A percentile compares a stretch with the other conserved stretches of the same genome.
Conservation (phyloP, 2,329 filamentous ascomycete species). For the Chlorencoelia australis region DNA sequence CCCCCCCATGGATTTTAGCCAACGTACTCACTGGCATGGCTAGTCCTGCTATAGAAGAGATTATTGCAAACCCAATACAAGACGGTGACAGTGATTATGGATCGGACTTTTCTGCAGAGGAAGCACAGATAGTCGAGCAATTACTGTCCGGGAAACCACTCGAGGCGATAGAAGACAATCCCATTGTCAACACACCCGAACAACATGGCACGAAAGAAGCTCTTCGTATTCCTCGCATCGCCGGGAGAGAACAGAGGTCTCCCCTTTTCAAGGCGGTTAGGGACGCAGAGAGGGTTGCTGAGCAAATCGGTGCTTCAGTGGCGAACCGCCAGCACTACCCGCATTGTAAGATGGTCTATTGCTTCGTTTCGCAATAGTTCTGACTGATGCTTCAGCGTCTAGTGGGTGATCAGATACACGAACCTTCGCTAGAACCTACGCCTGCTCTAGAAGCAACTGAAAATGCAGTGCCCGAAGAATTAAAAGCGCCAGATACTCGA, state of each 20-base stretch:
- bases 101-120: conserved; percentile 48
- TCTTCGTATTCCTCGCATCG: conserved; percentile 31
- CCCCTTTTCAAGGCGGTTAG: conserved; percentile 23
- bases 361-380: conserved; percentile 26
- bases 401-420: conserved; percentile 38
- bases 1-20: conserved; percentile 9
- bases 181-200: conserved; percentile 24
- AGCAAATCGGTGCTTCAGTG: conserved; percentile 21
- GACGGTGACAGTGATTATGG: conserved; percentile 47
- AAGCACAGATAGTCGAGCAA: conserved; percentile 42
- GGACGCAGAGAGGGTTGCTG: conserved; percentile 19
- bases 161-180: conserved; percentile 21
- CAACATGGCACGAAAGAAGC: conserved; percentile 24
- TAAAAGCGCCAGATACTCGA: conserved; percentile 32
- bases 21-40: conserved; percentile 15
- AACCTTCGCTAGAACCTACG: background rate
- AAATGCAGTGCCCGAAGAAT: conserved; percentile 1
- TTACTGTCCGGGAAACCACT: conserved; percentile 40
- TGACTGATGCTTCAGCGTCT: conserved; percentile 55
- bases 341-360: conserved; percentile 36
- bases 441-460: background rate
- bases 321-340: conserved; percentile 33
- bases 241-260: conserved; percentile 28
- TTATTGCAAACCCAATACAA: background rate
- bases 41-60: conserved; percentile 12